A percentile compares a stretch with the other conserved stretches of the same genome.
Evolutionary conservation across 2,329 filamentous ascomycete genomes (phyloP).

Genomic region (Hirsutella thompsonii): DNA sequence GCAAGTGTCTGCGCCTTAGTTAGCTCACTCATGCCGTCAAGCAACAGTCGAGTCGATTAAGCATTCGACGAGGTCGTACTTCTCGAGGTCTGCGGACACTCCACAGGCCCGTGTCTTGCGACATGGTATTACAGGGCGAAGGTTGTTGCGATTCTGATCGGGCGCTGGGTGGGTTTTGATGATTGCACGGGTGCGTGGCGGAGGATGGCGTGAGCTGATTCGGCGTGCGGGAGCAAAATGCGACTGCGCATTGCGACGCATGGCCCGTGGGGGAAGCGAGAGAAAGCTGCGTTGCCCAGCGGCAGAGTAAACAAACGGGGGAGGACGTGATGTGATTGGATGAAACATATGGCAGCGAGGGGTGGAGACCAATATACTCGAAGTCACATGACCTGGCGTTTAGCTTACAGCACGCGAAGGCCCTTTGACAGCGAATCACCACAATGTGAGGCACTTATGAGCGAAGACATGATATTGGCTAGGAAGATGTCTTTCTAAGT

Average conservation of each 20-base stretch:
- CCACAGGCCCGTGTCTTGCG: constrained; percentile 78
- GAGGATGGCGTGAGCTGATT: not conserved
- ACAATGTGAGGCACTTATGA: no score
- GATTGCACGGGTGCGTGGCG: not conserved
- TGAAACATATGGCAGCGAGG: not conserved
- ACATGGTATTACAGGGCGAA: constrained; percentile 40
- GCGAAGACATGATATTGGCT: no score
- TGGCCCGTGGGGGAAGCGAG: not conserved
- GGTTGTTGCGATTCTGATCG: no score
- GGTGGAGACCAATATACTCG: not conserved
- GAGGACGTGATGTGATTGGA: constrained; percentile 13
- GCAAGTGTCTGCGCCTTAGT: constrained; percentile 60
- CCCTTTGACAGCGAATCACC: no score
- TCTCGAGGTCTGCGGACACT: constrained; percentile 86
- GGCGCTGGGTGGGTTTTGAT: no score
- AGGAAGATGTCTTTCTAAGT: no score
- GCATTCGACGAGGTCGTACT: constrained; percentile 36
- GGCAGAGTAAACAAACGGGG: constrained; percentile 29
- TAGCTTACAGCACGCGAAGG: no score
- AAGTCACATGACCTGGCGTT: not conserved
- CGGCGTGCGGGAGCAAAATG: not conserved
- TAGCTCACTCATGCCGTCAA: constrained; percentile 6
- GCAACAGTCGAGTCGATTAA: constrained; percentile 5
- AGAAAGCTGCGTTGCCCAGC: constrained; percentile 21
- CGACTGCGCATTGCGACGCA: not conserved